Evolutionary conservation across 2,329 filamentous ascomycete genomes (phyloP).

Genomic region (Graphilbum sp.): DNA sequence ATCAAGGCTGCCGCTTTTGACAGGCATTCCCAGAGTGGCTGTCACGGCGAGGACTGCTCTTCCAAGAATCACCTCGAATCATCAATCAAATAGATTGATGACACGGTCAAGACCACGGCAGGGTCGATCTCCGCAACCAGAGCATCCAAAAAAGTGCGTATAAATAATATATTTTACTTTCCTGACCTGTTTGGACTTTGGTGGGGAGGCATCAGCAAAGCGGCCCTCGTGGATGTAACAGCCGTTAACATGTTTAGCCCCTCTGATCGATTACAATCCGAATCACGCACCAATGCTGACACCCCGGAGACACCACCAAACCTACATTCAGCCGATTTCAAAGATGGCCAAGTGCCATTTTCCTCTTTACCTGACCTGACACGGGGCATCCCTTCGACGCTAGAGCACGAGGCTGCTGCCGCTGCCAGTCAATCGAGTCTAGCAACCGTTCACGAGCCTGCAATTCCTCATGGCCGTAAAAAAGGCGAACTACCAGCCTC

Average conservation of each 20-base stretch:
- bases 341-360: constrained; percentile 29
- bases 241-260: too few species aligned
- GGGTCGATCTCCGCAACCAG: not conserved
- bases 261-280: too few species aligned
- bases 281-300: too few species aligned
- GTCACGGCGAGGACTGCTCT: not conserved
- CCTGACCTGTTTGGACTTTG: too few species aligned
- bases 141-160: not conserved
- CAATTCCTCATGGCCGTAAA: constrained; percentile 29
- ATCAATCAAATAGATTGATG: not conserved
- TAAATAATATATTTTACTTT: too few species aligned
- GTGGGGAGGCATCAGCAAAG: too few species aligned
- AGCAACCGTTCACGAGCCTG: constrained; percentile 19
- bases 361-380: constrained; percentile 76
- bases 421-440: constrained; percentile 19
- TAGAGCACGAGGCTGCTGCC: constrained; percentile 55
- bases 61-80: too few species aligned
- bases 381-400: constrained; percentile 84
- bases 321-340: too few species aligned
- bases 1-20: not conserved
- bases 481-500: constrained; percentile 56
- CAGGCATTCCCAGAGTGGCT: not conserved
- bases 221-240: too few species aligned
- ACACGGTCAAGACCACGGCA: not conserved
- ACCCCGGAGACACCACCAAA: too few species aligned